Conservation (phyloP, 352 stramenopile species). For the Pythium phragmiticola region DNA sequence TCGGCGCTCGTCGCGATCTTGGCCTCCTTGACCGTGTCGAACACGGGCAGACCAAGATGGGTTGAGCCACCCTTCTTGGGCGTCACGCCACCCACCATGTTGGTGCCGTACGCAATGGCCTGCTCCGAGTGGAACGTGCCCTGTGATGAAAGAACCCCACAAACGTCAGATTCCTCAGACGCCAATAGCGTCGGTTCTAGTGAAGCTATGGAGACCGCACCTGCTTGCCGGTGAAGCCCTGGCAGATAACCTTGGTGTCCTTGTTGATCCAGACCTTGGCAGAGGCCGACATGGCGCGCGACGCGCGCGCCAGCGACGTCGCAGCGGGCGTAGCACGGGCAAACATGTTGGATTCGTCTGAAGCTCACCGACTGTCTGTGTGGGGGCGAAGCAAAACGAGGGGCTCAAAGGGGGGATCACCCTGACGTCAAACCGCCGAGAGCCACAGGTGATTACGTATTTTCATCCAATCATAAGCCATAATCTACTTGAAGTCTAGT, state of each 20-base stretch:
- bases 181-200: conserved; percentile 2
- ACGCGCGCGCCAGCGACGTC: conserved; percentile 38
- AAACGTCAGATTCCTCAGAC: background rate
- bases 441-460: conserved; percentile 23
- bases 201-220: conserved; percentile 36
- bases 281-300: conserved; percentile 90
- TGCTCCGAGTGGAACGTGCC: conserved; percentile 99
- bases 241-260: conserved; percentile 99
- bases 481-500: conserved; percentile 15
- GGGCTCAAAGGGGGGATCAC: conserved; percentile 3
- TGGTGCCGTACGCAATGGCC: conserved; percentile 99
- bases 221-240: conserved; percentile 99
- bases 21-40: conserved; percentile 94
- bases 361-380: conserved; percentile 4
- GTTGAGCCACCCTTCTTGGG: conserved; percentile 97
- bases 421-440: conserved; percentile 15
- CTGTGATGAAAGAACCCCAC: conserved; percentile 27
- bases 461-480: conserved; percentile 24
- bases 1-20: conserved; percentile 91
- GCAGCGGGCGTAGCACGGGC: conserved; percentile 42
- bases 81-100: conserved; percentile 99
- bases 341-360: conserved; percentile 45
- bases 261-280: conserved; percentile 99
- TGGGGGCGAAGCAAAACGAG: background rate
- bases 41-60: conserved; percentile 98